Evolutionary conservation across 2,329 filamentous ascomycete species (phyloP).

Genomic region (Hypoxylon sp.): DNA sequence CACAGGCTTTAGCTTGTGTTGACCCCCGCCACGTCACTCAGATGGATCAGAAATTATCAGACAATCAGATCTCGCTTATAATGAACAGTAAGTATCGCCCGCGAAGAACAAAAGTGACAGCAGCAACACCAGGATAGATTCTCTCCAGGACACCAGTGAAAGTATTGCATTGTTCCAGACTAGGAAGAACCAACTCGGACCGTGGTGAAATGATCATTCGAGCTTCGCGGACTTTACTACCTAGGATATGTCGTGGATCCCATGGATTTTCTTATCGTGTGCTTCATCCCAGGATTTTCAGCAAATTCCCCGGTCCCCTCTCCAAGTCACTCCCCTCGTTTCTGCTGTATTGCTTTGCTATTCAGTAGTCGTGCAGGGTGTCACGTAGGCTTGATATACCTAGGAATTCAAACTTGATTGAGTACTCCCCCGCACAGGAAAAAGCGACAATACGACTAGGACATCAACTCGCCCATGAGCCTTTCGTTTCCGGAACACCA

Average conservation of each 20-base stretch:
- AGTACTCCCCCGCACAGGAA: constrained; percentile 27
- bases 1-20: constrained; percentile 37
- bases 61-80: constrained; percentile 25
- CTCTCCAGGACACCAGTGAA: constrained; percentile 36
- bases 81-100: constrained; percentile 59
- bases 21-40: constrained; percentile 49
- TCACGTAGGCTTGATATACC: constrained; percentile 34
- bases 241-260: constrained; percentile 36
- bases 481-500: constrained; percentile 23
- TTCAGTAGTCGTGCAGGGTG: constrained; percentile 42
- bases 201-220: constrained; percentile 34
- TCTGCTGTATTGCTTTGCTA: constrained; percentile 46
- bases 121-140: constrained; percentile 45
- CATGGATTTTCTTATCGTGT: constrained; percentile 41
- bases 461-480: constrained; percentile 17
- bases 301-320: constrained; percentile 22
- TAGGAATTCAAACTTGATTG: constrained; percentile 27
- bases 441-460: constrained; percentile 29
- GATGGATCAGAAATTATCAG: constrained; percentile 48
- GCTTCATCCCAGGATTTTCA: constrained; percentile 25
- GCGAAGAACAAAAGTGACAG: constrained; percentile 48
- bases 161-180: constrained; percentile 34
- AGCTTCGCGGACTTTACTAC: constrained; percentile 33
- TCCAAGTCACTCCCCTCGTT: constrained; percentile 41
- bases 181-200: constrained; percentile 24